Evolutionary conservation across 768 basidiomycete genomes (phyloP), one percentile per base, ranked within the genome.

Genomic region (Wakefieldia striispora): DNA sequence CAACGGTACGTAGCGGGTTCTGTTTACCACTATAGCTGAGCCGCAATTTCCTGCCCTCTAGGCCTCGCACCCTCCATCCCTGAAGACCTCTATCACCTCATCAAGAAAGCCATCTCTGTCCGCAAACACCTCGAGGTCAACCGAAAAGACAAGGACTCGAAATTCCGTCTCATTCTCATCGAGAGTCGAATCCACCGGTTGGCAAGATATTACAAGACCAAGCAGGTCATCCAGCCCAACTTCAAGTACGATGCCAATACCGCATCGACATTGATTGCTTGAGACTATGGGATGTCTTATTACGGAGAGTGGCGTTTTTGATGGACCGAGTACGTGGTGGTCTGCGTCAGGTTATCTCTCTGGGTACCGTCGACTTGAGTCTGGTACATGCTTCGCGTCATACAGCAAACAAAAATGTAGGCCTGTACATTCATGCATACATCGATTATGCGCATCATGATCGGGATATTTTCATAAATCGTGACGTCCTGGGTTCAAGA

Each of bases 61-160:
- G 94, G 91, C 75, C 89, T 98, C 76, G 94, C 86, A 71, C 94
- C 95, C 66, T 81, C 85, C 75, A 91, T 98, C 78, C 95, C 95
- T 63, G 95, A 99, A 84, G 95, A 97, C 82, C 88, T 97, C 56
- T 97, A 92, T 88, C 88, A 93, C 83, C 86, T 97, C 73, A 88
- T 98, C 84, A 97, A 97, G 86, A 99, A 97, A 86, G 95, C 95
- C 72, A 94, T 99, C 67, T 81, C 91, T 64, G 93, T 99, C 67
- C 93, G 95, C 75, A 98, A 97, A 81, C 95, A 98, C 75, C 83
- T 99, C 62, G 92, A 97, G 74, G 79, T 82, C 65, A 97, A 97
- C 88, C 86, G 95, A 71, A 95, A 95, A 74, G 95, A 99, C 83
- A 95, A 93, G 81, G 95, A 97, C 81, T 91, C 91, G 72, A 95